Evolutionary conservation across 2,329 filamentous ascomycete genomes (phyloP).

Genomic region (Exophiala bonariae): DNA sequence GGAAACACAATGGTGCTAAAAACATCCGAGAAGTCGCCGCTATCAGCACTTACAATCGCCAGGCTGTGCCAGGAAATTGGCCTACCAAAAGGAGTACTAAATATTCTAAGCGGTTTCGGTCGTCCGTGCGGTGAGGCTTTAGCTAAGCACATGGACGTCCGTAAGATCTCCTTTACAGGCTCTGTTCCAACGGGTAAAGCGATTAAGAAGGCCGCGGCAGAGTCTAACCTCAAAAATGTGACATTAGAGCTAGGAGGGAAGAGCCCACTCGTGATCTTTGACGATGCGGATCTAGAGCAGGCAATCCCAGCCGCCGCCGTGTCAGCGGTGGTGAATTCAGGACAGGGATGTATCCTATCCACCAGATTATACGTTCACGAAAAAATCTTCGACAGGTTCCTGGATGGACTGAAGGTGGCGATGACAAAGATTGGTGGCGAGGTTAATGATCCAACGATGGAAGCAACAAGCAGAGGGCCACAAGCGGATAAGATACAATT

Average conservation of each 20-base stretch:
- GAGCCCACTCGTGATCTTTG: conserved; percentile 35
- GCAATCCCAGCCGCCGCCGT: conserved; percentile 48
- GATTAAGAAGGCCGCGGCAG: conserved; percentile 32
- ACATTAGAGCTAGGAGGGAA: conserved; percentile 39
- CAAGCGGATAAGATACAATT: conserved; percentile 66
- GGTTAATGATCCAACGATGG: conserved; percentile 35
- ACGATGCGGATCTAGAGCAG: conserved; percentile 36
- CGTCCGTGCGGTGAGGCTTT: conserved; percentile 58
- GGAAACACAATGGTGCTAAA: conserved; percentile 58
- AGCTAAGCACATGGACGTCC: conserved; percentile 32
- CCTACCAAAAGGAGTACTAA: conserved; percentile 60
- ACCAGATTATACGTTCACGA: conserved; percentile 60
- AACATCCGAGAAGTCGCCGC: conserved; percentile 41
- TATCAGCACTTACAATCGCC: conserved; percentile 54
- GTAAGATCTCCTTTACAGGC: conserved; percentile 38
- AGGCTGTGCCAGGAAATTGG: conserved; percentile 60
- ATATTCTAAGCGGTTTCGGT: conserved; percentile 56
- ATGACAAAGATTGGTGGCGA: conserved; percentile 41
- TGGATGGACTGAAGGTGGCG: conserved; percentile 43
- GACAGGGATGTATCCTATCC: conserved; percentile 58
- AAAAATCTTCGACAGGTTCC: conserved; percentile 51
- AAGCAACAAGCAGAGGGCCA: conserved; percentile 56
- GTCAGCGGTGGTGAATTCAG: conserved; percentile 61
- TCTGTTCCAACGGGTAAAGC: conserved; percentile 31
- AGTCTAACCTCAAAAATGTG: conserved; percentile 37